Conservation (phyloP, 164 flowering plant species). For the Dillenia turbinata region DNA sequence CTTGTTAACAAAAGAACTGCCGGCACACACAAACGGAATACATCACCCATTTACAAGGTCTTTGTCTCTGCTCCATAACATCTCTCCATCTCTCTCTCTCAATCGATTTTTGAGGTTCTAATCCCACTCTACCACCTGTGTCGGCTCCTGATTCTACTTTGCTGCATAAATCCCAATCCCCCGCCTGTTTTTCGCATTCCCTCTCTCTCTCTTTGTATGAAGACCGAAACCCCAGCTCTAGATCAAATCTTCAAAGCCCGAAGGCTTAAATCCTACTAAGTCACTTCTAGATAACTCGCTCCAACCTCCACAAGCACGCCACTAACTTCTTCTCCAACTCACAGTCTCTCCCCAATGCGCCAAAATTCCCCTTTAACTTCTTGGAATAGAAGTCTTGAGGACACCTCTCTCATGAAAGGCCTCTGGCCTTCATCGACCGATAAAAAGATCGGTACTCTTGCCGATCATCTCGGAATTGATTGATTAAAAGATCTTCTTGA, state of each 20-base stretch:
- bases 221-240: conserved; percentile 8
- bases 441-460: conserved; percentile 32
- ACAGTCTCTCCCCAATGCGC: conserved; percentile 28
- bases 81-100: no score
- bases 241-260: conserved; percentile 28
- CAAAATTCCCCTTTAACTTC: conserved; percentile 22
- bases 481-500: conserved; percentile 33
- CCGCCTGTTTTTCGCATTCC: background rate
- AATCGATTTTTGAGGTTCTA: no score
- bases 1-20: no score
- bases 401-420: conserved; percentile 20
- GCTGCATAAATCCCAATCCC: background rate
- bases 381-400: conserved; percentile 32
- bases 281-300: conserved; percentile 61
- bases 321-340: conserved; percentile 31
- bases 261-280: conserved; percentile 45
- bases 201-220: conserved; percentile 10
- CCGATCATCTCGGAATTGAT: conserved; percentile 51
- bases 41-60: no score
- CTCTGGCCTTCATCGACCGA: conserved; percentile 49
- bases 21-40: no score
- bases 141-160: no score
- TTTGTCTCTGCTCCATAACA: no score
- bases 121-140: no score
- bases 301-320: conserved; percentile 22